Conservation (phyloP, 352 stramenopile genomes). For the Pythium insidiosum region DNA sequence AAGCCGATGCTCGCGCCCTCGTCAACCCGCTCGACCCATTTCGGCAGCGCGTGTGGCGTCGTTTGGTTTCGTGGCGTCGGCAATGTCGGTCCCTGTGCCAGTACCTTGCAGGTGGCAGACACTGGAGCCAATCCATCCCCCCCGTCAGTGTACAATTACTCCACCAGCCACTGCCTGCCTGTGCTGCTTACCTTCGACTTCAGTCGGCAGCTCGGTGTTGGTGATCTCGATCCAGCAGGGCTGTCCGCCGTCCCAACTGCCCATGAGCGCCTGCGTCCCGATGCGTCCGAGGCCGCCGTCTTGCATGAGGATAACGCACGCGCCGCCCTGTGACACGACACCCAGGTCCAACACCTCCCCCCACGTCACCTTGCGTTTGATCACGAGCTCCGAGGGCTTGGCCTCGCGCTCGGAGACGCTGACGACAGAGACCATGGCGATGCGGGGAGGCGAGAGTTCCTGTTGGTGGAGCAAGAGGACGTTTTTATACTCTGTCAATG, state of each 20-base stretch:
- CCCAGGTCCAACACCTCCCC: constrained; percentile 59
- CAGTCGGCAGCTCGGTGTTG: constrained; percentile 48
- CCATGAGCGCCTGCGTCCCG: constrained; percentile 76
- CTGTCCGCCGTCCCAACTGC: constrained; percentile 73
- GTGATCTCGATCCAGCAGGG: constrained; percentile 72
- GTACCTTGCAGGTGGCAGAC: constrained; percentile 67
- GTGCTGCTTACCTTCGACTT: constrained; percentile 57
- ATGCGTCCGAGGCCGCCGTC: constrained; percentile 65
- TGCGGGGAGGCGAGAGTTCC: constrained; percentile 56
- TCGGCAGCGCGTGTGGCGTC: constrained; percentile 28
- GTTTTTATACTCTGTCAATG: constrained; percentile 61
- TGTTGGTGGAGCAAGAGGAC: constrained; percentile 59
- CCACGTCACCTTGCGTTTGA: constrained; percentile 66
- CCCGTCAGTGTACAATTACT: neutral
- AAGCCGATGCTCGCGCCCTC: constrained; percentile 77
- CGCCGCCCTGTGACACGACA: constrained; percentile 67
- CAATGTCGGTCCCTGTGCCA: constrained; percentile 27
- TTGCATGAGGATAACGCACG: constrained; percentile 73
- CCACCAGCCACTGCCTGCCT: neutral
- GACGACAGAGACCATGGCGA: constrained; percentile 74
- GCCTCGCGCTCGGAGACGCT: constrained; percentile 47
- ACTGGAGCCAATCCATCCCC: constrained; percentile 18
- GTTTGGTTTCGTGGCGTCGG: constrained; percentile 18
- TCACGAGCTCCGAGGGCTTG: constrained; percentile 53
- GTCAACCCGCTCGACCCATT: constrained; percentile 69